Base-by-base conservation (phyloP, 2,329 filamentous ascomycete species). In the Epichloe glyceriae region DNA sequence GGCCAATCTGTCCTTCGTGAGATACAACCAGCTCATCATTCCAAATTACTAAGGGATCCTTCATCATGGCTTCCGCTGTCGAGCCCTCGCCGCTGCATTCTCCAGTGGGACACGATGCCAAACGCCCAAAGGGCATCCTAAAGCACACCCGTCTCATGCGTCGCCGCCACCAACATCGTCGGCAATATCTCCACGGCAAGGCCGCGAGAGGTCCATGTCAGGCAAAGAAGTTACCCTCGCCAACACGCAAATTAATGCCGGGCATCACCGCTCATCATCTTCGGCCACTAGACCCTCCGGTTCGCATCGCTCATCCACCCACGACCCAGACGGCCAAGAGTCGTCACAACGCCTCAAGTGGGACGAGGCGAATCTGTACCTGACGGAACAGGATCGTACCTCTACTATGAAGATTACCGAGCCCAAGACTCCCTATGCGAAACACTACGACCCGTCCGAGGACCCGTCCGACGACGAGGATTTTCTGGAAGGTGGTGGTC, bases 341-440 rank as follows among this genome's bases (percentile, higher is more conserved):
- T 66, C 73, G 17, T 83, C 79, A 52, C 85, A 86, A 55, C 83
- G 89, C 55, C 76, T 98, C 58, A 95, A 96, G 72, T 98, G 93
- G 93, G 93, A 98, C 67, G 93, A 98, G 73, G 93, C 88, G 44
- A 98, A 98, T 64, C 78, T 98, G 34, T 98, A 96, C 70, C 78
- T 98, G 49, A 93, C 93, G 7, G 93, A 98, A 71, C 91, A 97
- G 69, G 88, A 97, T 69, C 90, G 87, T 69, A 88, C 83, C 53
- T 85, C 86, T 55, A 96, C 90, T 53, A 98, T 98, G 93, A 98
- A 97, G 76, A 98, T 98, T 57, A 87, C 89, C 58, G 93, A 98
- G 72, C 93, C 93, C 54, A 98, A 98, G 76, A 98, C 93, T 7
- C 93, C 93, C 4, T 98, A 91, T 66, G 93, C 88, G 37, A 86